These are phyloP conservation scores for Cystofilobasidium capitatum DNA, from an alignment of 768 basidiomycete species.

Conservation along the genomic window DNA sequence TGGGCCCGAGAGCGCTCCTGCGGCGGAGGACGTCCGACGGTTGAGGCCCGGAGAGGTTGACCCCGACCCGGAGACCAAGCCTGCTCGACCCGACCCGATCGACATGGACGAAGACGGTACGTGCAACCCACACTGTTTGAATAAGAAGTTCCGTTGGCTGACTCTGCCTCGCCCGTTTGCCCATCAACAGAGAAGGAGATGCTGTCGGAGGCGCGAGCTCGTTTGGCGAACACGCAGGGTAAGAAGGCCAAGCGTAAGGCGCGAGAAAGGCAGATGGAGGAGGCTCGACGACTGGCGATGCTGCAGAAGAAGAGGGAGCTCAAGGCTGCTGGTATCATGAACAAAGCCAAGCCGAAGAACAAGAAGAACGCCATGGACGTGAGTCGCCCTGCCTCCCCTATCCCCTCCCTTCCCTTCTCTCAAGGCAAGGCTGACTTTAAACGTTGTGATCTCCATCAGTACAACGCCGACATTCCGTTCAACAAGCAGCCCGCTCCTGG, in stretches of 20 bases:
- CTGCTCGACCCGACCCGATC: constrained; percentile 95
- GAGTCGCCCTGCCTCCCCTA: constrained; percentile 35
- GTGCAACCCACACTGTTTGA: constrained; percentile 29
- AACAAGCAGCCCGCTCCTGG: constrained; percentile 92
- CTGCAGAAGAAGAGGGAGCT: constrained; percentile 95
- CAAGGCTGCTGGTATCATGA: constrained; percentile 95
- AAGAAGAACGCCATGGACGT: constrained; percentile 84
- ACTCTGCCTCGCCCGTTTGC: neutral
- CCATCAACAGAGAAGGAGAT: constrained; percentile 80
- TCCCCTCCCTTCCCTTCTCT: constrained; percentile 10
- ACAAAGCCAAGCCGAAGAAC: constrained; percentile 64
- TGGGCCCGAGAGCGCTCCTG: constrained; percentile 66
- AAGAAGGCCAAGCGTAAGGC: constrained; percentile 99
- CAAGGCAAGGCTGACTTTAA: constrained; percentile 14
- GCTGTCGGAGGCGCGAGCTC: constrained; percentile 95
- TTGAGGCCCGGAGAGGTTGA: constrained; percentile 94
- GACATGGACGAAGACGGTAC: constrained; percentile 99
- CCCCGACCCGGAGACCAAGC: constrained; percentile 96
- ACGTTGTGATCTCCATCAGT: no score
- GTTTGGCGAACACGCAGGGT: constrained; percentile 96
- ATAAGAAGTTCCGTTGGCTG: neutral
- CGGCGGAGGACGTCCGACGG: constrained; percentile 82
- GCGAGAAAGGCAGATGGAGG: constrained; percentile 90
- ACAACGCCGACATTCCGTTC: constrained; percentile 96
- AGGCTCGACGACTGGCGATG: constrained; percentile 84